Evolutionary conservation across 2,329 filamentous ascomycete genomes (phyloP), one percentile per base, ranked within the genome.

Genomic region (Rhinocladiella similis): DNA sequence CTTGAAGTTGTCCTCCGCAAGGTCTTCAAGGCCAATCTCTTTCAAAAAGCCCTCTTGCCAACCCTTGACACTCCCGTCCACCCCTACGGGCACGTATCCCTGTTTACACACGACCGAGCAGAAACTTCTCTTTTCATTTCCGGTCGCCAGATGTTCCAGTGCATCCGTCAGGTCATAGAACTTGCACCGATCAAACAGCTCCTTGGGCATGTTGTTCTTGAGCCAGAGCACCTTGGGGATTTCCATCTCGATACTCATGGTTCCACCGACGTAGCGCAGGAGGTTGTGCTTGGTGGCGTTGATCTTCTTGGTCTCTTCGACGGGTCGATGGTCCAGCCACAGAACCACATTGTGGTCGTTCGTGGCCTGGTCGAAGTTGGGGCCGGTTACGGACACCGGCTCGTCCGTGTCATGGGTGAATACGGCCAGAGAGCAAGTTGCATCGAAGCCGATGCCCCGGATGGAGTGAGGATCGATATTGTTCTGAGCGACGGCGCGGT

Each of bases 171-270:
- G 76, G 69, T 99, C 94, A 73, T 96, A 99, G 71, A 99, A 99
- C 74, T 96, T 97, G 85, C 92, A 97, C 60, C 88, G 86, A 54
- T 87, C 86, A 68, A 97, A 99, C 14, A 94, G 80, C 67, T 96
- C 90, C 53, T 88, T 82, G 2, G 94, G 89, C 94, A 99, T 97
- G 76, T 97, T 84, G 75, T 96, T 96, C 82, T 97, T 97, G 70
- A 99, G 82, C 94, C 94, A 99, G 56, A 97, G 81, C 1, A 97
- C 90, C 77, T 99, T 99, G 62, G 94, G 94, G 54, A 99, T 95
- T 73, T 99, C 94, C 94, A 99, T 99, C 79, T 99, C 94, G 63
- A 97, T 93, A 71, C 91, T 96, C 94, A 99, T 99, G 72, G 89
- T 93, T 62, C 94, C 94, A 65, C 94, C 94, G 16, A 99, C 94